A percentile compares a stretch with the other conserved stretches of the same genome.
These are phyloP conservation scores for Hypoxylon sp. DNA, from an alignment of 2,329 filamentous ascomycete genomes.

Conservation along the genomic window DNA sequence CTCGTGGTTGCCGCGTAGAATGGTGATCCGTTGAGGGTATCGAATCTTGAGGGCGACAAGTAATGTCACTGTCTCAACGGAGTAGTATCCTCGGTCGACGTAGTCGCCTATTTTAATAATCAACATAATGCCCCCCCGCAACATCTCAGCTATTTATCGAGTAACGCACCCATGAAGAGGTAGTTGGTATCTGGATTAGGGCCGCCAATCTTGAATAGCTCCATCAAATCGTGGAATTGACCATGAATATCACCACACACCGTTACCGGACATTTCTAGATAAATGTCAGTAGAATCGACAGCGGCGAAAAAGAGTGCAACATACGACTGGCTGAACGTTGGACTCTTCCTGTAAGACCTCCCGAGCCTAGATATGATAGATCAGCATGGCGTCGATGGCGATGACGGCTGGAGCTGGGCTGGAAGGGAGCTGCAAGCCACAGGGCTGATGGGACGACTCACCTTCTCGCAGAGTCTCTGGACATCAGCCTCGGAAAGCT, in stretches of 20 bases:
- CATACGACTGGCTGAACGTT: constrained; percentile 98
- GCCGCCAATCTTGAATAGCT: constrained; percentile 98
- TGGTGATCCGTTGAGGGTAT: constrained; percentile 97
- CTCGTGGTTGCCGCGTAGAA: constrained; percentile 98
- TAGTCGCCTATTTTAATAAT: constrained; percentile 80
- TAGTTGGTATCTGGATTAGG: constrained; percentile 99
- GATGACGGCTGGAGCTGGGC: not conserved
- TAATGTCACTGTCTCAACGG: constrained; percentile 96
- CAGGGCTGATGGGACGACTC: constrained; percentile 54
- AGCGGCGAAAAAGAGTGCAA: constrained; percentile 44
- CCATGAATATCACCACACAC: constrained; percentile 99
- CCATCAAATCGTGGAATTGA: constrained; percentile 99
- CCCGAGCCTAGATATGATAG: constrained; percentile 77
- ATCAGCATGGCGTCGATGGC: constrained; percentile 53
- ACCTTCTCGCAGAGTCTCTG: constrained; percentile 99
- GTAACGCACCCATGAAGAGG: constrained; percentile 90
- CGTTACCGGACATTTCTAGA: constrained; percentile 95
- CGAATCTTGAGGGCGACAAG: constrained; percentile 97
- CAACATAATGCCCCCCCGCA: constrained; percentile 22
- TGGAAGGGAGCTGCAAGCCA: constrained; percentile 11
- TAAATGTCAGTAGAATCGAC: constrained; percentile 31
- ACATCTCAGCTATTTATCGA: constrained; percentile 1
- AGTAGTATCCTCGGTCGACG: constrained; percentile 98
- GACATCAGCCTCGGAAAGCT: constrained; percentile 93
- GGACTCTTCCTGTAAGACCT: constrained; percentile 96